These are phyloP conservation scores for Sabuloglossum arenarium DNA, from an alignment of 495 filamentous ascomycete genomes.

Conservation along the genomic window DNA sequence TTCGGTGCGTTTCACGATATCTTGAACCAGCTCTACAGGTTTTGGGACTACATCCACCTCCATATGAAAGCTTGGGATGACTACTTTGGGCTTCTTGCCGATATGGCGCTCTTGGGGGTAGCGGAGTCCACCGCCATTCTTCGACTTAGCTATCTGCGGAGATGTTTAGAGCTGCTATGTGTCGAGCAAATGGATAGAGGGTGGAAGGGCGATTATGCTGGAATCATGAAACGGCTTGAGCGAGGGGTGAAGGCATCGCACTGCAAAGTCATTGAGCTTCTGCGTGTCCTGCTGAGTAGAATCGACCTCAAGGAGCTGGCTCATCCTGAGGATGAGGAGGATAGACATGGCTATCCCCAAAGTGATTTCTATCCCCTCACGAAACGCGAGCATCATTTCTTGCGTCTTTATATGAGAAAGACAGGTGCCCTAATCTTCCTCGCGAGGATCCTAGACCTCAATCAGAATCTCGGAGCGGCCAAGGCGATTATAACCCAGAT, in stretches of 20 bases:
- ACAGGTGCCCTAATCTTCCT: conserved; percentile 20
- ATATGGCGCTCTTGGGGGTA: conserved; percentile 34
- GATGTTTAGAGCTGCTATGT: conserved; percentile 38
- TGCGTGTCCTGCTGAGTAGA: conserved; percentile 19
- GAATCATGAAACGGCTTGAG: conserved; percentile 33
- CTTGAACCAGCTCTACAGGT: conserved; percentile 26
- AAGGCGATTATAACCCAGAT: conserved; percentile 22
- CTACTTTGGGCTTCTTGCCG: conserved; percentile 47
- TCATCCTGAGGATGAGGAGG: conserved; percentile 2
- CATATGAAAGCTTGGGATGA: conserved; percentile 54
- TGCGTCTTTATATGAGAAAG: conserved; percentile 12
- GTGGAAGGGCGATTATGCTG: conserved; percentile 26
- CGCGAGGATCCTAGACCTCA: conserved; percentile 23
- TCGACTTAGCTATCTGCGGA: conserved; percentile 28
- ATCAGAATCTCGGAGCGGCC: conserved; percentile 16
- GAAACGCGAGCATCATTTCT: conserved; percentile 13
- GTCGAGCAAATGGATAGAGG: conserved; percentile 34
- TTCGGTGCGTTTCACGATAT: conserved; percentile 31
- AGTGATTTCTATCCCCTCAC: conserved; percentile 21
- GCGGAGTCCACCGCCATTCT: conserved; percentile 33
- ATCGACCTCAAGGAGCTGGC: conserved; percentile 21
- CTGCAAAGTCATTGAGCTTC: conserved; percentile 23
- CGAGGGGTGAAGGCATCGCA: conserved; percentile 28
- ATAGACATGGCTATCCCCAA: conserved; percentile 4
- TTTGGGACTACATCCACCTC: conserved; percentile 33